Base-by-base conservation (phyloP, 805 yeast species). In the Grigorovia jiainica region DNA sequence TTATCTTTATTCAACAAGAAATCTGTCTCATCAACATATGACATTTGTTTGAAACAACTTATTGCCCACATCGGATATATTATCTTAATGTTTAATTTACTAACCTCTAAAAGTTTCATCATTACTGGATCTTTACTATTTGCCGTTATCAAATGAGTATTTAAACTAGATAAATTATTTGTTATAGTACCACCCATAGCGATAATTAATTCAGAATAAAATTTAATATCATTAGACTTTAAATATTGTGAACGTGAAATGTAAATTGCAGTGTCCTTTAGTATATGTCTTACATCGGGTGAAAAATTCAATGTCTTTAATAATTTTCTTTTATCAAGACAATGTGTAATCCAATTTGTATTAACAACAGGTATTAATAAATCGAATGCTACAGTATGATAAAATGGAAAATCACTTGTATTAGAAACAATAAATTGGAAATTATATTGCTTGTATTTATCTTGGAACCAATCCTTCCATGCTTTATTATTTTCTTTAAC, bases 41-140 rank as follows among this genome's bases (percentile, higher is more conserved):
- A 57, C 21, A 77, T 68, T 31, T 69, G 55, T 41, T 72, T 75
- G 46, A 84, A 65, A 54, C 89, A 81, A 44, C 75, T 82, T 40
- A 79, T 79, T 11, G 89, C 61, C 96, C 95, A 90, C 17, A 77
- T 75, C 0, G 95, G 94, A 3, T 72, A 66, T 3, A 89, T 92
- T 13, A 79, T 70, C 38, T 72, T 68, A 29, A 82, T 8, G 13
- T 31, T 20, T n/a, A 13, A 5, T 17, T 23, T 38, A 23, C 15
- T 17, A n/a, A 11, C 29, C 78, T 29, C 66, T 58, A 30, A 66
- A 58, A 4, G 57, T 57, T 35, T 25, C 4, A 35, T 16, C 17
- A 35, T 18, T 7, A 18, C 7, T 5, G 38, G 30, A 18, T 42
- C 38, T 1, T 63, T 64, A 19, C 61, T 60, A 24, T 64, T 53